phyloP scores from a whole-genome alignment of 2,329 filamentous ascomycete species.

The Botrytis sinoallii region DNA sequence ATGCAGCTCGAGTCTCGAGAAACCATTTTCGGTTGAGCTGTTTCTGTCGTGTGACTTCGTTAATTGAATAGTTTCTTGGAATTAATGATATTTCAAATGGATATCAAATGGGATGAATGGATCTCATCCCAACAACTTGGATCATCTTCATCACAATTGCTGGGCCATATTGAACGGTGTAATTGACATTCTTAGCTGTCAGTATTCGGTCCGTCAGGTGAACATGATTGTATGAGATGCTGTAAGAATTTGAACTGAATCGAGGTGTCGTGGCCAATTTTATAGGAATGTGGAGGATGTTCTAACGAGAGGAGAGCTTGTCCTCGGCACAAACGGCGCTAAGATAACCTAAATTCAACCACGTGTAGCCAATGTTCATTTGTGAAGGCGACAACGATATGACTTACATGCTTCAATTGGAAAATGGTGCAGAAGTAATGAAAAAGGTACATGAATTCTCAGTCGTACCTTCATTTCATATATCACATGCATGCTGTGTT shows the following conservation, averaged over 20 bases:
- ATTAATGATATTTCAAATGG: not conserved
- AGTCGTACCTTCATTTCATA: not conserved
- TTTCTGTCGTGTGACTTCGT: slow-evolving; percentile 13
- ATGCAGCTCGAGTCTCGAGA: slow-evolving; percentile 10
- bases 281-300: not conserved
- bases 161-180: not conserved
- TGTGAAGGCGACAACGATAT: not conserved
- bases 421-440: not conserved
- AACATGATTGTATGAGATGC: slow-evolving; percentile 1
- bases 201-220: slow-evolving; percentile 12
- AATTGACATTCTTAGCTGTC: not conserved
- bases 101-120: slow-evolving; percentile 7
- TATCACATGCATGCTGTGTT: slow-evolving; percentile 3
- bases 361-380: not conserved
- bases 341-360: slow-evolving; percentile 11
- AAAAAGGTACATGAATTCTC: not conserved
- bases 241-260: not conserved
- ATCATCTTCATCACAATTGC: not conserved
- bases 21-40: not conserved
- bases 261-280: not conserved
- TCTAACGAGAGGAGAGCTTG: not conserved
- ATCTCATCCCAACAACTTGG: slow-evolving; percentile 17
- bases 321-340: slow-evolving; percentile 9
- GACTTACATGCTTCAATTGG: not conserved
- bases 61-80: not conserved